phyloP scores from a whole-genome alignment of 208 protist genomes.

The Dictyostelium gargantuum region DNA sequence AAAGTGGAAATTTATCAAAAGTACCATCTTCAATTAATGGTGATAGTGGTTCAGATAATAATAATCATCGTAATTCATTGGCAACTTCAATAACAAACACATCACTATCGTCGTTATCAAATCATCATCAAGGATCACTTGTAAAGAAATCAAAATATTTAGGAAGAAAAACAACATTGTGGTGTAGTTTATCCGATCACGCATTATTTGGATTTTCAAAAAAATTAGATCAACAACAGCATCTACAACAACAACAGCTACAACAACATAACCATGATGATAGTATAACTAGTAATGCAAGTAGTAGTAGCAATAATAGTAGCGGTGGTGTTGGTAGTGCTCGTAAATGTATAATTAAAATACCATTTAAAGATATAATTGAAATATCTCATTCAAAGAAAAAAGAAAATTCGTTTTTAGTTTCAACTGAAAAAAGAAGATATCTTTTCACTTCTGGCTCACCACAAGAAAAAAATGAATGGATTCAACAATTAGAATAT shows the following conservation, averaged over 20 bases:
- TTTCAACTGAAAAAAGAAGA: conserved; percentile 22
- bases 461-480: not conserved
- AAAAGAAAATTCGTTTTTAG: conserved; percentile 32
- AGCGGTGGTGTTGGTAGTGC: too few species aligned
- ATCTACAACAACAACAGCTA: too few species aligned
- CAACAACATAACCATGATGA: too few species aligned
- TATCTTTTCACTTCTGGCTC: not conserved
- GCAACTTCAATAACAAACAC: not conserved
- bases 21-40: not conserved
- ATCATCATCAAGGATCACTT: not conserved
- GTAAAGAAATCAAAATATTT: conserved; percentile 49
- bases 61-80: not conserved
- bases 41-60: not conserved
- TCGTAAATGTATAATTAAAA: not conserved
- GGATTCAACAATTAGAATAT: conserved; percentile 10
- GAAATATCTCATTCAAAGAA: conserved; percentile 6
- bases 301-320: not conserved
- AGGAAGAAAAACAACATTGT: not conserved
- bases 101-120: not conserved
- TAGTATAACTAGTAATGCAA: not conserved
- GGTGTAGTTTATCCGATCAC: not conserved
- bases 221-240: not conserved
- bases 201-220: not conserved
- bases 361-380: not conserved
- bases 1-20: not conserved